phyloP scores from a whole-genome alignment of 1,139 yeast species.

The Debaryomyces udenii region DNA sequence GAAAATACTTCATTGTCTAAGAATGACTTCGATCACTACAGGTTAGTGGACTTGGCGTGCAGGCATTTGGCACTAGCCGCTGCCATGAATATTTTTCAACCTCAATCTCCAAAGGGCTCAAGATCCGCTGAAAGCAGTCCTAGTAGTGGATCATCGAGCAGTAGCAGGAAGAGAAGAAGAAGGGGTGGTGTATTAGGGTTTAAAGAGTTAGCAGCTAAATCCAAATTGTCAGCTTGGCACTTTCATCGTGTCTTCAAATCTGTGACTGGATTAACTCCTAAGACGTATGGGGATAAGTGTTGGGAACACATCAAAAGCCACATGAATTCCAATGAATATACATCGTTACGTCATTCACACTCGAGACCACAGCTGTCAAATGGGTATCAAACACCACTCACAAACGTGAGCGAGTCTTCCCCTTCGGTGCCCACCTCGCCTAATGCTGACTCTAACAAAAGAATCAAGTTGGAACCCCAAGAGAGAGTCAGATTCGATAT shows the following conservation, averaged over 20 bases:
- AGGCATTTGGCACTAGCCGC: slow-evolving; percentile 85
- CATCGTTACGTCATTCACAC: slow-evolving; percentile 14
- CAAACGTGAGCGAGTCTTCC: slow-evolving; percentile 12
- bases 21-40: slow-evolving; percentile 68
- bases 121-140: slow-evolving; percentile 22
- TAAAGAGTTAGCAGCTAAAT: slow-evolving; percentile 84
- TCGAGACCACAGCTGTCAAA: slow-evolving; percentile 4
- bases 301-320: slow-evolving; percentile 62
- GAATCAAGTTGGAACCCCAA: slow-evolving; percentile 18
- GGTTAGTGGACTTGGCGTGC: slow-evolving; percentile 78
- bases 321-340: slow-evolving; percentile 25
- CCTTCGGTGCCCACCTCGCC: slow-evolving; percentile 19
- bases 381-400: slow-evolving; percentile 17
- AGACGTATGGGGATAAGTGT: slow-evolving; percentile 86
- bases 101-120: slow-evolving; percentile 22
- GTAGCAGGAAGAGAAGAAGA: slow-evolving; percentile 47
- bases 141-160: slow-evolving; percentile 14
- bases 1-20: slow-evolving; percentile 42
- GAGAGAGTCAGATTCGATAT: slow-evolving; percentile 7
- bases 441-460: slow-evolving; percentile 18
- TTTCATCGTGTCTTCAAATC: slow-evolving; percentile 87
- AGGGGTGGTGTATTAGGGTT: slow-evolving; percentile 90
- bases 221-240: slow-evolving; percentile 90
- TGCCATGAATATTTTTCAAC: slow-evolving; percentile 52
- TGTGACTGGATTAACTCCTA: slow-evolving; percentile 84